These are phyloP conservation scores for Fusarium albidum DNA, from an alignment of 2,329 filamentous ascomycete genomes.

Conservation along the genomic window DNA sequence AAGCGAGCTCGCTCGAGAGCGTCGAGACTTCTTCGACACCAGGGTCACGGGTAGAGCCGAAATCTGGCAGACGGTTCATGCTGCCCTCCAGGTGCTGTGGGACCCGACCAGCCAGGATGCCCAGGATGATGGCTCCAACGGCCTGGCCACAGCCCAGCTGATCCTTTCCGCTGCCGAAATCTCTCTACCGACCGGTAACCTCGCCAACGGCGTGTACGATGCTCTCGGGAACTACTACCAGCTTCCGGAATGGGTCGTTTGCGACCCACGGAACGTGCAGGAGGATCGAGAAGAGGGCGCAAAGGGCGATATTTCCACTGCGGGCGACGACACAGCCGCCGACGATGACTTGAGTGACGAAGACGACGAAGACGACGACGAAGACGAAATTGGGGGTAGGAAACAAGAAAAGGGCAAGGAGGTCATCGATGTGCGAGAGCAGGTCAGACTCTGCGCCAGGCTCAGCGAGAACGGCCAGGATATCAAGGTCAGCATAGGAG, in stretches of 20 bases:
- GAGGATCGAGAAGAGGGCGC: conserved; percentile 45
- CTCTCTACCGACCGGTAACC: conserved; percentile 75
- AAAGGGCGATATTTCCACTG: conserved; percentile 46
- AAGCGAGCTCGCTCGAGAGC: conserved; percentile 72
- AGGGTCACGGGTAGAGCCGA: conserved; percentile 79
- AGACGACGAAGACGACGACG: conserved; percentile 33
- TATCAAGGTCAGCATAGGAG: conserved; percentile 64
- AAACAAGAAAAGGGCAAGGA: conserved; percentile 69
- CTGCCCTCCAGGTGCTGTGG: conserved; percentile 74
- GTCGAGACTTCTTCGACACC: conserved; percentile 89
- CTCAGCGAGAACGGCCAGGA: conserved; percentile 75
- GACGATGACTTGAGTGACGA: conserved; percentile 51
- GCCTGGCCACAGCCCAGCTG: conserved; percentile 75
- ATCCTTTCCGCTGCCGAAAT: conserved; percentile 82
- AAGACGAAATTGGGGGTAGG: conserved; percentile 48
- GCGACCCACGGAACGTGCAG: conserved; percentile 67
- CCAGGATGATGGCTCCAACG: conserved; percentile 49
- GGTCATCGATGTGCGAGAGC: conserved; percentile 60
- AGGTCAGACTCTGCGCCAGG: conserved; percentile 66
- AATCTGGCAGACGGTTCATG: conserved; percentile 79
- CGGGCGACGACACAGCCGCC: conserved; percentile 49
- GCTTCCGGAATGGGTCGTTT: conserved; percentile 73
- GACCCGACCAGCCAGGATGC: conserved; percentile 54
- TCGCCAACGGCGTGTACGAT: conserved; percentile 78
- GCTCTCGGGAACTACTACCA: conserved; percentile 74